Conservation (phyloP, 2,329 filamentous ascomycete species). For the Penicillium italicum region DNA sequence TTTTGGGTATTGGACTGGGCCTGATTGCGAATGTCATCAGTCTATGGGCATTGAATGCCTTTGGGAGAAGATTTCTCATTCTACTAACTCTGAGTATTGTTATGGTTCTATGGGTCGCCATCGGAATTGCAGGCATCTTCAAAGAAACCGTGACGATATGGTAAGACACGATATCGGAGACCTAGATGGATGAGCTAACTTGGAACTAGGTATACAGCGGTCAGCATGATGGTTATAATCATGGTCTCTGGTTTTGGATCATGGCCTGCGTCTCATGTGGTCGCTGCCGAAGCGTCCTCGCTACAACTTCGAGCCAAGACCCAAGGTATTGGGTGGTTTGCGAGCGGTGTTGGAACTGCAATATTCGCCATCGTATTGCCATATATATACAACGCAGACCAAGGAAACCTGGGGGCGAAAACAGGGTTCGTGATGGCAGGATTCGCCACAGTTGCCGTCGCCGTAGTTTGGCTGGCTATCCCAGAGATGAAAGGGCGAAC, state of each 20-base stretch:
- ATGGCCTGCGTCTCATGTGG: conserved; percentile 33
- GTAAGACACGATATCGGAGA: conserved; percentile 21
- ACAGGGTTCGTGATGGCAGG: conserved; percentile 21
- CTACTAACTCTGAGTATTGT: conserved; percentile 33
- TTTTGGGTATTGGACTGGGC: conserved; percentile 45
- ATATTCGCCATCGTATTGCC: conserved; percentile 47
- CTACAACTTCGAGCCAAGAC: conserved; percentile 34
- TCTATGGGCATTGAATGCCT: conserved; percentile 43
- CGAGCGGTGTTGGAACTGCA: conserved; percentile 37
- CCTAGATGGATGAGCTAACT: neutral
- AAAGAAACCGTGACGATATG: conserved; percentile 36
- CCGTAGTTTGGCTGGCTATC: conserved; percentile 44
- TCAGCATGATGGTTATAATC: conserved; percentile 44
- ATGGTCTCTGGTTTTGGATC: conserved; percentile 36
- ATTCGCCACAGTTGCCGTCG: conserved; percentile 12
- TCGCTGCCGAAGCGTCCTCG: conserved; percentile 31
- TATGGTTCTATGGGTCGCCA: conserved; percentile 39
- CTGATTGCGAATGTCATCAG: conserved; percentile 42
- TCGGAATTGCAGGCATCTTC: conserved; percentile 47
- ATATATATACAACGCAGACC: conserved; percentile 43
- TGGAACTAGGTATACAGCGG: conserved; percentile 34
- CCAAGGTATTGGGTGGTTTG: conserved; percentile 40
- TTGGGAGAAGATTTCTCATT: conserved; percentile 42
- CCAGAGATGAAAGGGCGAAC: conserved; percentile 53
- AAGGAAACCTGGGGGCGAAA: conserved; percentile 16